Evolutionary conservation across 2,329 filamentous ascomycete species (phyloP).

Genomic region (Westerdykella sp.): DNA sequence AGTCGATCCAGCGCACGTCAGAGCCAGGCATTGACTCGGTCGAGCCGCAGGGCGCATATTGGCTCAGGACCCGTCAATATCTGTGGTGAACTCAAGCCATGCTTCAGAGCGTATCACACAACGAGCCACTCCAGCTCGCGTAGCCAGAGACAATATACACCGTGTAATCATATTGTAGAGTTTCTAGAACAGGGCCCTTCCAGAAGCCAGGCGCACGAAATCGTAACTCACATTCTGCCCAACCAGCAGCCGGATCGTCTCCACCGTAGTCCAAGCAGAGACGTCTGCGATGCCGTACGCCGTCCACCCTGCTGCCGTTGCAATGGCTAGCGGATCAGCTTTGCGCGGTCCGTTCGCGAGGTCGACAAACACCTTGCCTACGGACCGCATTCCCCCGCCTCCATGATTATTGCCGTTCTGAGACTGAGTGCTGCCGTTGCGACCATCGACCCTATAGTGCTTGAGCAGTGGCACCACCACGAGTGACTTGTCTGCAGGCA

Average conservation of each 20-base stretch:
- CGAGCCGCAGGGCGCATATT: background rate
- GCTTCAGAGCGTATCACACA: constrained; percentile 4
- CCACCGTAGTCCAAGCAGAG: constrained; percentile 76
- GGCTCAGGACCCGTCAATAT: background rate
- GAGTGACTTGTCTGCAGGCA: constrained; percentile 71
- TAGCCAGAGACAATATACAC: constrained; percentile 1
- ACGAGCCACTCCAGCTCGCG: background rate
- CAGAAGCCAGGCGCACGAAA: constrained; percentile 70
- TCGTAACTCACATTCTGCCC: constrained; percentile 85
- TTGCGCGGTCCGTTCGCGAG: constrained; percentile 63
- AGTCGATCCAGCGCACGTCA: background rate
- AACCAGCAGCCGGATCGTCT: constrained; percentile 69
- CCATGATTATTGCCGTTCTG: constrained; percentile 19
- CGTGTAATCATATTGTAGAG: constrained; percentile 6
- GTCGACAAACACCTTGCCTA: constrained; percentile 70
- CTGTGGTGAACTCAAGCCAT: background rate
- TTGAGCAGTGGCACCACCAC: constrained; percentile 72
- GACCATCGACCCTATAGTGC: constrained; percentile 53
- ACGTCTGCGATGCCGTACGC: constrained; percentile 75
- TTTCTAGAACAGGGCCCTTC: constrained; percentile 47
- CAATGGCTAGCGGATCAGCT: constrained; percentile 61
- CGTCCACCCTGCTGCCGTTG: constrained; percentile 69
- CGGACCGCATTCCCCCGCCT: constrained; percentile 12
- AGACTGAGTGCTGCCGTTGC: constrained; percentile 31
- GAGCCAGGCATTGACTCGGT: background rate